Percentiles rank a stretch among this genome's conserved stretches.
phyloP scores from a whole-genome alignment of 2,329 filamentous ascomycete species.

The Aspergillus costaricaensis region DNA sequence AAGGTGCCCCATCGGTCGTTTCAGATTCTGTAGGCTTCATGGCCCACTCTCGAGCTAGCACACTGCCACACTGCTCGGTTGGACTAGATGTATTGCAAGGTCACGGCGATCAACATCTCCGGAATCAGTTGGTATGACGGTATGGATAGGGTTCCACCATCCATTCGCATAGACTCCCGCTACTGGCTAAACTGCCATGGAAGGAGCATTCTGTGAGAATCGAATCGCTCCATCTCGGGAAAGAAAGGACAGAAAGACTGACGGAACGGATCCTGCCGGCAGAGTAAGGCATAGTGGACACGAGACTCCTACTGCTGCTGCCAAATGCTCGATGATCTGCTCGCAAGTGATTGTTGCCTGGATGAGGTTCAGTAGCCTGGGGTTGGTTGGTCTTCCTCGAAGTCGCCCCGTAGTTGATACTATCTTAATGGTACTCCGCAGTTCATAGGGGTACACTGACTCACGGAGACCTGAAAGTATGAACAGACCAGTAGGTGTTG shows the following conservation, averaged over 20 bases:
- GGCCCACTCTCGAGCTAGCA: background rate
- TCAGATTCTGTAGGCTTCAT: background rate
- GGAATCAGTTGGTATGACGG: background rate
- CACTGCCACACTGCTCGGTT: background rate
- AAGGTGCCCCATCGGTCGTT: background rate
- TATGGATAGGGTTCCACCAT: background rate
- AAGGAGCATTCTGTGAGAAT: background rate
- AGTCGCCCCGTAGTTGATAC: background rate
- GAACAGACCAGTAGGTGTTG: too few relatives aligned
- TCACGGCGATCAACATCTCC: background rate
- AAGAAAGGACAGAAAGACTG: background rate
- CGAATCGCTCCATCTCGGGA: background rate
- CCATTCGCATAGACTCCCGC: background rate
- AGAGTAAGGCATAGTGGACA: background rate
- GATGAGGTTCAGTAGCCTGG: background rate
- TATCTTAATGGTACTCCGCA: too few relatives aligned
- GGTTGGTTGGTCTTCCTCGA: background rate
- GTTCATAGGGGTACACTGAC: background rate
- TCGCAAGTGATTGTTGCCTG: background rate
- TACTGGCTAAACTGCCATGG: background rate
- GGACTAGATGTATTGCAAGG: background rate
- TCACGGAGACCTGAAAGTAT: background rate
- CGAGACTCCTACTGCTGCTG: background rate
- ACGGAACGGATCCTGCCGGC: constrained; percentile 7
- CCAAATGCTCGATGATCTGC: background rate